Evolutionary conservation across 371 early-diverging fungal species (phyloP), one percentile per base, ranked within the genome.

Genomic region (Cokeromyces recurvatus): DNA sequence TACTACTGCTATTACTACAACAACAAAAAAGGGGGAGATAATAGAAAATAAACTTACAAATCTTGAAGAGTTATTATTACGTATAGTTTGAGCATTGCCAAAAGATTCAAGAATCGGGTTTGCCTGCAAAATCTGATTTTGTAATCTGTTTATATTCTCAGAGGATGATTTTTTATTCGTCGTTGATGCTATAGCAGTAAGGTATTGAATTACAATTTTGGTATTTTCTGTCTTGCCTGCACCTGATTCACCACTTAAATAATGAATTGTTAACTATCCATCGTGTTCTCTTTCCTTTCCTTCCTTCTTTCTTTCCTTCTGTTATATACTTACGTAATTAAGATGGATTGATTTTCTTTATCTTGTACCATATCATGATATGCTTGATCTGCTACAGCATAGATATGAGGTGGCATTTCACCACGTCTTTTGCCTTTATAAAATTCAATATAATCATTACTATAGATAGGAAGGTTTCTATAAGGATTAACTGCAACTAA

Each of bases 171-270:
- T 20, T 25, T 35, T 38, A 23, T 21, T 44, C 11, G 40, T 14
- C 1, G 36, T 48, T 23, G 84, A 74, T 5, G 96, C 95, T 32
- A 95, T 86, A 1, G 90, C 79, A 0, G 99, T 89, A 40, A 99
- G 72, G 74, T 98, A 99, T 66, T 98, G 95, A 46, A 99, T 98
- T 17, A 98, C 97, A 52, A 95, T 95, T 62, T 99, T 99, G n/a
- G 99, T 98, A 71, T 98, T 99, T 73, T 98, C 99, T n/a, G 99
- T 99, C 72, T 99, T 99, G 37, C 99, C 99, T 20, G 99, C 99
- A 38, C 99, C 99, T 17, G 98, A 97, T 77, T 99, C 99, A 50
- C 99, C 99, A 32, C 91, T 92, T 49, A 11, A 34, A 34, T 9
- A 34, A 34, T 27, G 29, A 5, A 27, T 27, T 27, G 11, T 27